Conservation (phyloP, 179 eudicot species). For the Pouteria campechiana region DNA sequence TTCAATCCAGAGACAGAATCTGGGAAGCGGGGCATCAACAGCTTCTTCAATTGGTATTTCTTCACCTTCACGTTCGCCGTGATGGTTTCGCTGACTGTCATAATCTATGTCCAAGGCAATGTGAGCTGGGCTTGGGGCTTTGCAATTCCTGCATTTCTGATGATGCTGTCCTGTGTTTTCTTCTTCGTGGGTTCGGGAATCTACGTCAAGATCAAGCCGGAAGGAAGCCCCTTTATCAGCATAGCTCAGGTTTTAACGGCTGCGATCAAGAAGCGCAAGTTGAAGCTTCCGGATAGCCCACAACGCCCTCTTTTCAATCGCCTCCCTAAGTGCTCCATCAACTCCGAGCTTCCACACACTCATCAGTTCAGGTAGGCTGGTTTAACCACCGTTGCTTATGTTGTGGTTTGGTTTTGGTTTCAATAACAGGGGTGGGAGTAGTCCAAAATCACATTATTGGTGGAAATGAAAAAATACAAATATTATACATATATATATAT, state of each 20-base stretch:
- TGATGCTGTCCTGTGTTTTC: conserved; percentile 42
- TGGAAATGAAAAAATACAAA: no score
- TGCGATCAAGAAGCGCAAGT: conserved; percentile 47
- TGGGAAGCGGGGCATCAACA: conserved; percentile 68
- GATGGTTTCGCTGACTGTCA: conserved; percentile 52
- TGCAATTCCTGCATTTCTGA: conserved; percentile 52
- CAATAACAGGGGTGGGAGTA: no score
- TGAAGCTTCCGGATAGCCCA: conserved; percentile 27
- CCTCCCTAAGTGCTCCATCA: conserved; percentile 40
- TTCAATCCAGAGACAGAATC: conserved; percentile 80
- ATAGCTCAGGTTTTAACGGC: conserved; percentile 49
- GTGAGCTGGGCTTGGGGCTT: conserved; percentile 77
- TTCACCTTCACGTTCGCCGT: conserved; percentile 78
- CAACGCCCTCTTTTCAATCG: conserved; percentile 22
- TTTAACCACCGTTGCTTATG: background rate
- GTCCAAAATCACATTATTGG: no score
- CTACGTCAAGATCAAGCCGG: conserved; percentile 66
- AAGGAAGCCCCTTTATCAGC: conserved; percentile 66
- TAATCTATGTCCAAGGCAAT: conserved; percentile 69
- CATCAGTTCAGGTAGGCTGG: conserved; percentile 89
- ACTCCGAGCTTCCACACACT: conserved; percentile 51
- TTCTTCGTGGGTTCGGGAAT: conserved; percentile 49
- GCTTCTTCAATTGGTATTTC: conserved; percentile 93
- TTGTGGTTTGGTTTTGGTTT: no score
- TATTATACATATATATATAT: no score